These are phyloP conservation scores for Plasmodium inui DNA, from an alignment of 169 alveolate genomes.

Conservation along the genomic window DNA sequence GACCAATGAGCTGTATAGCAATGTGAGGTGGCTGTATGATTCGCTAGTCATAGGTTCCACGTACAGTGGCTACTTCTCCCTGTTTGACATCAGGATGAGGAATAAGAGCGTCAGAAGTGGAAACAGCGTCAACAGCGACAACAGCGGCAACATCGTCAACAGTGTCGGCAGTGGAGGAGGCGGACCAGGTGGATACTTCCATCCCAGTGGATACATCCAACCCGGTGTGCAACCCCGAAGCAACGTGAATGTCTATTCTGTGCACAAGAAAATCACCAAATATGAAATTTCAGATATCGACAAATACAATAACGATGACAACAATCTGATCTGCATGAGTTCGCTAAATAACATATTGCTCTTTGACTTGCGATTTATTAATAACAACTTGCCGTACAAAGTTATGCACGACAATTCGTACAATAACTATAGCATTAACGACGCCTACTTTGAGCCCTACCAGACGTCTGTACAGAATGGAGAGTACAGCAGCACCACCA, in stretches of 20 bases:
- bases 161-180: background rate
- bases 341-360: conserved; percentile 47
- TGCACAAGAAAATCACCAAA: conserved; percentile 53
- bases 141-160: background rate
- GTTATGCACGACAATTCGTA: conserved; percentile 58
- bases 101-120: background rate
- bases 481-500: conserved; percentile 8
- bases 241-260: conserved; percentile 27
- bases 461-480: conserved; percentile 31
- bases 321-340: conserved; percentile 48
- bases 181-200: no score
- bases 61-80: conserved; percentile 63
- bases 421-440: conserved; percentile 24
- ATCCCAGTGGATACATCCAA: no score
- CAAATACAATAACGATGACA: conserved; percentile 48
- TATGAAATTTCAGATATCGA: conserved; percentile 69
- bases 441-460: conserved; percentile 41
- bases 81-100: conserved; percentile 61
- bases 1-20: conserved; percentile 53
- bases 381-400: conserved; percentile 57
- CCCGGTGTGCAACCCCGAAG: background rate
- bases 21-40: conserved; percentile 62
- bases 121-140: background rate
- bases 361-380: conserved; percentile 42
- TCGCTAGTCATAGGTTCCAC: conserved; percentile 49